Evolutionary conservation across 2,329 filamentous ascomycete species (phyloP).

Genomic region (Cytospora piceae): DNA sequence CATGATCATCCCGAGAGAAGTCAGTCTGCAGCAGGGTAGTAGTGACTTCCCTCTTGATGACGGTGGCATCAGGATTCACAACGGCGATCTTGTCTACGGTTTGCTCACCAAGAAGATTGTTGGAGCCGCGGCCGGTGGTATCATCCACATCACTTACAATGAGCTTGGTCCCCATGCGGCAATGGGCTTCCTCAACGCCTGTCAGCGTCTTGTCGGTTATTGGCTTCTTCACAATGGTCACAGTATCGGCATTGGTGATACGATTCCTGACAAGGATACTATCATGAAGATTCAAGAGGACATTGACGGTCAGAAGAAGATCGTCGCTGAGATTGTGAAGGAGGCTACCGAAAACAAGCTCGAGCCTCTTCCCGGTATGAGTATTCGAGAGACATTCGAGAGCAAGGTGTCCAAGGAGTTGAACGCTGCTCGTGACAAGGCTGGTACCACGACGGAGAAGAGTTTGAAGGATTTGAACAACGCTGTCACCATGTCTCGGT

Average conservation of each 20-base stretch:
- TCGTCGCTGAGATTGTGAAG: conserved; percentile 75
- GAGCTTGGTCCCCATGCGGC: conserved; percentile 85
- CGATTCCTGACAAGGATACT: conserved; percentile 85
- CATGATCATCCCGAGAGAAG: conserved; percentile 83
- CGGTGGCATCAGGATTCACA: conserved; percentile 79
- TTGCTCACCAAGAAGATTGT: conserved; percentile 92
- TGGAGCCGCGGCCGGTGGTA: conserved; percentile 85
- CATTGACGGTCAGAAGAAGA: conserved; percentile 78
- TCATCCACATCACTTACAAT: conserved; percentile 96
- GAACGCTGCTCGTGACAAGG: conserved; percentile 94
- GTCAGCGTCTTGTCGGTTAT: conserved; percentile 93
- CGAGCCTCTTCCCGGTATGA: conserved; percentile 97
- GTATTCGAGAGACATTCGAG: conserved; percentile 96
- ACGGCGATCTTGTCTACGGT: conserved; percentile 88
- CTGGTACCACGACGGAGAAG: conserved; percentile 88
- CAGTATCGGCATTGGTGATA: conserved; percentile 98
- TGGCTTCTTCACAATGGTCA: conserved; percentile 96
- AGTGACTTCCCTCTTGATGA: conserved; percentile 72
- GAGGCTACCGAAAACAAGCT: conserved; percentile 84
- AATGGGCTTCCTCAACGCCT: conserved; percentile 94
- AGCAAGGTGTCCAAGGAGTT: conserved; percentile 93
- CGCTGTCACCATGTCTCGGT: conserved; percentile 92
- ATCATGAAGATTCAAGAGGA: conserved; percentile 83
- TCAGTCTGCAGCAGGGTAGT: conserved; percentile 74
- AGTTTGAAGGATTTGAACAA: conserved; percentile 96